Conservation (phyloP, 768 basidiomycete genomes). For the Brasilioporus rufonigricans region DNA sequence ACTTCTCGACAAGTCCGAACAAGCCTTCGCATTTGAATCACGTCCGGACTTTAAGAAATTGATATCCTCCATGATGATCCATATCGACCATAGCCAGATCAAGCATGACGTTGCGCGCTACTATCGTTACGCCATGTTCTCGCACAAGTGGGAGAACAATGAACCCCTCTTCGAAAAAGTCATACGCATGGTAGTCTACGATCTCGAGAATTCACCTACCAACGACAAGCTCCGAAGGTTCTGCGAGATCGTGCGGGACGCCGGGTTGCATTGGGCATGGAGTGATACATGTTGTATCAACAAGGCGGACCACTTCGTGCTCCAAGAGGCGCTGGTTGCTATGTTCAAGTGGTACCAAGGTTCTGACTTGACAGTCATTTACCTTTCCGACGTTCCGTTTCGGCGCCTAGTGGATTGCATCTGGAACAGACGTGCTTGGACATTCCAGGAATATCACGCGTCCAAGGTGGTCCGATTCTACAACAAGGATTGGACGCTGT, state of each 20-base stretch:
- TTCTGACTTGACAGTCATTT: background rate
- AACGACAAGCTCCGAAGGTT: background rate
- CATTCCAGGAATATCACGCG: background rate
- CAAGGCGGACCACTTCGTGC: background rate
- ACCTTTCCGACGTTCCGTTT: background rate
- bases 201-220: background rate
- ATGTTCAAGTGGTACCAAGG: conserved; percentile 1
- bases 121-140: background rate
- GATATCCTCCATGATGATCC: background rate
- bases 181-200: background rate
- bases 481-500: background rate
- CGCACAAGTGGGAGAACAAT: background rate
- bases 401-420: background rate
- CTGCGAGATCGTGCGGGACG: background rate
- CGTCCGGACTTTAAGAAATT: background rate
- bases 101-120: background rate
- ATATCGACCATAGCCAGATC: background rate
- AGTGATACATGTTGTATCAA: background rate
- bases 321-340: background rate
- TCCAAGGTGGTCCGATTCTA: conserved; percentile 1
- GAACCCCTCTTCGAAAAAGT: background rate
- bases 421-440: background rate
- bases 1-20: background rate
- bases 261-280: background rate
- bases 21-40: background rate